phyloP scores from a whole-genome alignment of 176 grass and related monocot species.

The Stipa capillata region DNA sequence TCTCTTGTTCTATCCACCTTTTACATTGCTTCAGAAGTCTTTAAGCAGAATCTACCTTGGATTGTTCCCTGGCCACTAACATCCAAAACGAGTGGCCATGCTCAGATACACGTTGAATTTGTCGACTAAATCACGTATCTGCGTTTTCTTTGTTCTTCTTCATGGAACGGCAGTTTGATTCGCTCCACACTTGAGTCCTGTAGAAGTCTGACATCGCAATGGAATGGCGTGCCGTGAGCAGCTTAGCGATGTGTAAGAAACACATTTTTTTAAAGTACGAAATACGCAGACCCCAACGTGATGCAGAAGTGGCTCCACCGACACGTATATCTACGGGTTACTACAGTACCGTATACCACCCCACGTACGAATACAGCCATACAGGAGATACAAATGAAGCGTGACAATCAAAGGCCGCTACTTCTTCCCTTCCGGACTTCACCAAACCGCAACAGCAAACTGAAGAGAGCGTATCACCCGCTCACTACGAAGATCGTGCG shows the following conservation, averaged over 20 bases:
- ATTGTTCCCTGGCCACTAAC: too few relatives aligned
- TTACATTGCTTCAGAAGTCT: too few relatives aligned
- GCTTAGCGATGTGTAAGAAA: neutral
- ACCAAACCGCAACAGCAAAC: neutral
- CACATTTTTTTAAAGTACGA: neutral
- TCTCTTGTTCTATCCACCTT: too few relatives aligned
- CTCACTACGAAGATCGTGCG: neutral
- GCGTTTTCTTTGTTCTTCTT: too few relatives aligned
- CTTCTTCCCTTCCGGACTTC: neutral
- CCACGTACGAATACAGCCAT: neutral
- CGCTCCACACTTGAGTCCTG: neutral
- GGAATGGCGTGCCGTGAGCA: neutral
- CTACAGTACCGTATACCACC: neutral
- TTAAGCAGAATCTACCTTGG: too few relatives aligned
- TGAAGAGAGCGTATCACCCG: neutral
- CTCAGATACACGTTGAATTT: neutral
- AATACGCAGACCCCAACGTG: neutral
- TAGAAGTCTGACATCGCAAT: neutral
- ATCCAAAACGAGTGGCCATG: too few relatives aligned
- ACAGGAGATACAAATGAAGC: neutral
- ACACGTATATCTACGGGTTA: neutral
- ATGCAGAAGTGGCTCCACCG: neutral
- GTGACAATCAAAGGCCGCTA: neutral
- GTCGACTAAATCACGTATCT: neutral
- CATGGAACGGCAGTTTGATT: neutral